Base-by-base conservation (phyloP, 1,139 yeast genomes). In the Suhomyces bribrorum region DNA sequence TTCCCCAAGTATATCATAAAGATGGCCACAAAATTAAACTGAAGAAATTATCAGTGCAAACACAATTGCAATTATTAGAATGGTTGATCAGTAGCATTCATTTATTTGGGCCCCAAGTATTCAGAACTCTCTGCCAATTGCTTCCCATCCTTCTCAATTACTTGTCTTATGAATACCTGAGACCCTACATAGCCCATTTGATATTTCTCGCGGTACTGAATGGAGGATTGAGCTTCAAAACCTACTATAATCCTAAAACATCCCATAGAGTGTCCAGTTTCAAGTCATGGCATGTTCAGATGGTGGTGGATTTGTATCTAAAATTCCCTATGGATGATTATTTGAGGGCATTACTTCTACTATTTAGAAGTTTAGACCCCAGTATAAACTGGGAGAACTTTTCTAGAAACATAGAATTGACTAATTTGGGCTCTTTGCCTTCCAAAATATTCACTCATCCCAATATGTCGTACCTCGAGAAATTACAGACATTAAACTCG, bases 121-220 rank as follows among this genome's bases (percentile, higher is more conserved):
- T 48, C 31, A 38, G 33, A 2, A 38, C 40, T 3, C 43, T 63
- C 23, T 45, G 47, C 13, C 43, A 48, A 8, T 38, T 60, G 30
- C 43, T 56, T 6, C 65, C 73, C 0, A 41, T 70, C 11, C 56
- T 77, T 38, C 62, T 75, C 45, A 66, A 69, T 20, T 58, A 65
- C 28, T 59, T 79, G 45, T 66, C 70, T 34, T 72, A 60, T 43
- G 78, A 73, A 43, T 67, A 59, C 36, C 53, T 70, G 27, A 66
- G 79, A 25, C 62, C 64, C 1, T 63, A 67, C 54, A 52, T 73
- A 4, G 66, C 79, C 11, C 70, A 69, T 37, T 44, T 77, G 12
- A 49, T 77, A 13, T 57, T 68, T 30, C 50, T 74, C 38, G 45
- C 66, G 1, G 59, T 76, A 0, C 37, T 52, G 44, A 54, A 50